A percentile compares a stretch with the other conserved stretches of the same genome.
Evolutionary conservation across 2,329 filamentous ascomycete species (phyloP).

Genomic region (Monosporascus sp.): DNA sequence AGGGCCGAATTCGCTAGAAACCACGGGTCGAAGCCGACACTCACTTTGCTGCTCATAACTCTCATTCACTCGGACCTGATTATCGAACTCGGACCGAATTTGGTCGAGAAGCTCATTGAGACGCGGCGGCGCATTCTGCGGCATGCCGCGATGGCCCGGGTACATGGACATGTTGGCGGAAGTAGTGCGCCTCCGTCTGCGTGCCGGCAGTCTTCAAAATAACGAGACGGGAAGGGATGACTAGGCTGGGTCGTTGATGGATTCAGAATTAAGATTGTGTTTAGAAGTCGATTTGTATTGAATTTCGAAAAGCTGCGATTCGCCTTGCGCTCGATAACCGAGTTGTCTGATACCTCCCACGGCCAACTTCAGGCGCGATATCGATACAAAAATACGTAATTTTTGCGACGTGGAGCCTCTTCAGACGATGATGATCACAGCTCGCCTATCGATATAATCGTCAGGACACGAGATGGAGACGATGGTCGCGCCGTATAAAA

Average conservation of each 20-base stretch:
- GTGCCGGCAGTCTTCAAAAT: too few species aligned
- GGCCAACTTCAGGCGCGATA: neutral
- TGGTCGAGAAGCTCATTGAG: slow-evolving; percentile 89
- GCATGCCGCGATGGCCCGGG: slow-evolving; percentile 75
- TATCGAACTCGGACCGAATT: slow-evolving; percentile 86
- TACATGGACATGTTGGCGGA: slow-evolving; percentile 67
- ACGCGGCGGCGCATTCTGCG: slow-evolving; percentile 53
- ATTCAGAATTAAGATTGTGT: too few species aligned
- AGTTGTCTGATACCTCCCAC: neutral
- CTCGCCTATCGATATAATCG: neutral
- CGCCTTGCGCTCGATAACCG: neutral
- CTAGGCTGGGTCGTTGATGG: too few species aligned
- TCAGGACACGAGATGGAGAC: neutral
- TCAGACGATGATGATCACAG: neutral
- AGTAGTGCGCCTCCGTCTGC: neutral
- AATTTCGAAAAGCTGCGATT: neutral
- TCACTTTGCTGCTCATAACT: slow-evolving; percentile 92
- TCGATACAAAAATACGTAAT: neutral
- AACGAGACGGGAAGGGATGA: too few species aligned
- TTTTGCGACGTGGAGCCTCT: neutral
- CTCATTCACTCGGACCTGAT: slow-evolving; percentile 72
- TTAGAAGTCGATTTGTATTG: too few species aligned
- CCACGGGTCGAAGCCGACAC: slow-evolving; percentile 33
- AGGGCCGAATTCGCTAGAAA: neutral
- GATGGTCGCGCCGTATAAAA: neutral